Evolutionary conservation across 192 early-diverging fungal species (phyloP).

Genomic region (Rhizoclosmatium sp.): DNA sequence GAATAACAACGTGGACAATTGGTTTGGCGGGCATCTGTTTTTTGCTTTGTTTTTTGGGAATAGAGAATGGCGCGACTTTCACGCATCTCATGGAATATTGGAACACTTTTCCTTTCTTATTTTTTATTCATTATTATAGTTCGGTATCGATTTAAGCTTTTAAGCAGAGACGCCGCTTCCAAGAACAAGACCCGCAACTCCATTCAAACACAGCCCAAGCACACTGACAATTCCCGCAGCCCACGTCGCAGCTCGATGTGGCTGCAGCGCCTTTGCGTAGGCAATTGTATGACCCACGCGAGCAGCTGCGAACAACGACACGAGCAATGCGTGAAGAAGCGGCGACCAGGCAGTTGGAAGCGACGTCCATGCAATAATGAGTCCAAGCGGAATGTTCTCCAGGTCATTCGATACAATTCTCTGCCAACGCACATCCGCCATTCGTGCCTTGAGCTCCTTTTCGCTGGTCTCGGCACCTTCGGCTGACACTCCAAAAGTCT

Average conservation of each 20-base stretch:
- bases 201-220: background rate
- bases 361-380: conserved; percentile 27
- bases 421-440: conserved; percentile 37
- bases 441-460: conserved; percentile 6
- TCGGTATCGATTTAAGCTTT: background rate
- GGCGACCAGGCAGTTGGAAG: background rate
- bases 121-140: background rate
- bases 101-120: background rate
- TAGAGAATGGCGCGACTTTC: background rate
- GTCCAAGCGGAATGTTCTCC: conserved; percentile 36
- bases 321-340: background rate
- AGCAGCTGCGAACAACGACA: background rate
- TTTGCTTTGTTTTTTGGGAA: background rate
- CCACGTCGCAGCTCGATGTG: conserved; percentile 36
- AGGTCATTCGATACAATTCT: conserved; percentile 42
- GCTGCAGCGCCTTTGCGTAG: conserved; percentile 39
- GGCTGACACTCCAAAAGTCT: conserved; percentile 26
- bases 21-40: conserved; percentile 24
- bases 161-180: too few species aligned
- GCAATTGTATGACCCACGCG: conserved; percentile 27
- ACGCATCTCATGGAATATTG: background rate
- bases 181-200: conserved; percentile 2
- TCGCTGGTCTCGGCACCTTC: background rate
- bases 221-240: background rate
- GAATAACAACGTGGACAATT: conserved; percentile 71